phyloP scores from a whole-genome alignment of 352 stramenopile species.

The Aphanomyces astaci region DNA sequence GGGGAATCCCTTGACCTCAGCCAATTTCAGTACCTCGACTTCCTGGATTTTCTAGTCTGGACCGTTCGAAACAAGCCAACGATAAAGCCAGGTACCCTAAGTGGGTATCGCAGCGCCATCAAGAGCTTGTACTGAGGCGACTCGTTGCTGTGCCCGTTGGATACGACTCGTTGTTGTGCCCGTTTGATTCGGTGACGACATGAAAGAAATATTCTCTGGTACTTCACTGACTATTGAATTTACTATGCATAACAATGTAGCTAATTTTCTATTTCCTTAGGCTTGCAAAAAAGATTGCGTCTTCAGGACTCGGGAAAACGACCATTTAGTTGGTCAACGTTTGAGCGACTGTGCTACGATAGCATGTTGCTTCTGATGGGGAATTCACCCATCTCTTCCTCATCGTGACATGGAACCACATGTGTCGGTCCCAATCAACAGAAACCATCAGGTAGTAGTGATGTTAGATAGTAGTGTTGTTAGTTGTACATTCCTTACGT shows the following conservation, averaged over 20 bases:
- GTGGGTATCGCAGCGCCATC: background rate
- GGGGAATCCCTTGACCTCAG: background rate
- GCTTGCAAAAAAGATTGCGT: too few species aligned
- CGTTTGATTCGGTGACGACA: background rate
- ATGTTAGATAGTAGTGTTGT: background rate
- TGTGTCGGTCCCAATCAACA: too few species aligned
- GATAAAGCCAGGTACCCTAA: background rate
- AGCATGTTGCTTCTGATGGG: too few species aligned
- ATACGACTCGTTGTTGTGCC: background rate
- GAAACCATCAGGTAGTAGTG: background rate
- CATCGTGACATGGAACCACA: background rate
- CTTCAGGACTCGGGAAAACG: background rate
- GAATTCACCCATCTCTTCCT: background rate
- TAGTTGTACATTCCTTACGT: background rate
- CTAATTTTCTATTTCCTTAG: too few species aligned
- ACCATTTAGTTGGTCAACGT: background rate
- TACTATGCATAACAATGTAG: too few species aligned
- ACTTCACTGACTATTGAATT: background rate
- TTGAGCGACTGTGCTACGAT: too few species aligned
- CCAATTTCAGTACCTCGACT: background rate
- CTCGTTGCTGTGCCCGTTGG: too few species aligned
- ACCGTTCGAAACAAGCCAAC: background rate
- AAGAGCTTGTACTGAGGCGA: background rate
- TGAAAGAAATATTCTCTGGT: background rate
- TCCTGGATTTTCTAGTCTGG: background rate